Percentiles rank a stretch among this genome's conserved stretches.
Evolutionary conservation across 2,329 filamentous ascomycete species (phyloP).

Genomic region (Penicillium sp.): DNA sequence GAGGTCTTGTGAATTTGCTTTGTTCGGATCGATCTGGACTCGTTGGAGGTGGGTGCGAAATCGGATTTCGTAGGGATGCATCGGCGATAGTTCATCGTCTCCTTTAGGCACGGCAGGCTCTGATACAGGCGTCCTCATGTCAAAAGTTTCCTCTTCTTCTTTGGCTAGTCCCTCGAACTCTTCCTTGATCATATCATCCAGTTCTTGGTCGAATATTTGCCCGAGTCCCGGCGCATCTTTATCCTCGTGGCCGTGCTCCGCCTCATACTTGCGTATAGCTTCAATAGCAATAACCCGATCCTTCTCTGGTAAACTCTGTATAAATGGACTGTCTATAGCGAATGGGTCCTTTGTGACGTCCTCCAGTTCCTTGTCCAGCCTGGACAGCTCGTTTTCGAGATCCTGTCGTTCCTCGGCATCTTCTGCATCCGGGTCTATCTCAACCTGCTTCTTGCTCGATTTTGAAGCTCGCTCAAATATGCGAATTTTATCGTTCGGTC

Average conservation of each 20-base stretch:
- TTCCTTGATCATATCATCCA: conserved; percentile 38
- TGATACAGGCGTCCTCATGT: conserved; percentile 22
- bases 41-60: conserved; percentile 38
- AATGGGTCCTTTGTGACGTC: conserved; percentile 41
- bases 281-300: conserved; percentile 40
- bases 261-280: conserved; percentile 40
- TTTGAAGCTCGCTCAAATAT: conserved; percentile 42
- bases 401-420: conserved; percentile 34
- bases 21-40: conserved; percentile 26
- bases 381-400: conserved; percentile 34
- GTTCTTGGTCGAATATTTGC: conserved; percentile 39
- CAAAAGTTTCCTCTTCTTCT: conserved; percentile 35
- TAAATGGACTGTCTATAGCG: conserved; percentile 41
- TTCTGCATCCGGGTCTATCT: conserved; percentile 38
- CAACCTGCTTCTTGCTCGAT: conserved; percentile 32
- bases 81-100: conserved; percentile 29
- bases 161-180: conserved; percentile 34
- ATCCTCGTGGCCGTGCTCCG: conserved; percentile 27
- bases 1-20: conserved; percentile 32
- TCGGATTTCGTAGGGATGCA: conserved; percentile 36
- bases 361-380: conserved; percentile 39
- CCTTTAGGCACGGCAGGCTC: conserved; percentile 18
- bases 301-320: conserved; percentile 38
- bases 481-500: conserved; percentile 38
- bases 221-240: conserved; percentile 25